Conservation (phyloP, 2,329 filamentous ascomycete species). For the Cadophora sp. region DNA sequence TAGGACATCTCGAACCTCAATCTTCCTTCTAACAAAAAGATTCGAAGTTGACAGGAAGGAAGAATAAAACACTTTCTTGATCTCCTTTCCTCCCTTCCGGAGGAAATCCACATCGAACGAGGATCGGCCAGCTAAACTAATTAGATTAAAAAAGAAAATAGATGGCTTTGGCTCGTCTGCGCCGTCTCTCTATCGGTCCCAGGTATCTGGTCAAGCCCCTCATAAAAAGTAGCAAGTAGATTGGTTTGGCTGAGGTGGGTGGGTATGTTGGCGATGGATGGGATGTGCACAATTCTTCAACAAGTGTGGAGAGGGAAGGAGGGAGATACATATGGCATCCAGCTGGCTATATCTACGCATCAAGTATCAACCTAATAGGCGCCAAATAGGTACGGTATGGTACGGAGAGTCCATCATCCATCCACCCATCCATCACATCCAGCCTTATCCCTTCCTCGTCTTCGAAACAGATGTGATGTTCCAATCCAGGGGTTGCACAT, state of each 20-base stretch:
- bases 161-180: neutral
- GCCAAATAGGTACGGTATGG: neutral
- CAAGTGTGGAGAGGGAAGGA: neutral
- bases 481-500: slow-evolving; percentile 13
- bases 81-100: neutral
- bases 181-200: neutral
- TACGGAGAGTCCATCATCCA: too few relatives aligned
- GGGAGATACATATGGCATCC: neutral
- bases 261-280: neutral
- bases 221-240: neutral
- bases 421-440: neutral
- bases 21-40: neutral
- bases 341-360: slow-evolving; percentile 11
- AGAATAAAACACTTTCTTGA: neutral
- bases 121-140: neutral
- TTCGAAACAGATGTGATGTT: slow-evolving; percentile 17
- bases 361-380: slow-evolving; percentile 1
- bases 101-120: neutral
- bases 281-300: neutral
- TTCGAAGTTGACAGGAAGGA: neutral
- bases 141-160: neutral
- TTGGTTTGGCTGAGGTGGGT: neutral
- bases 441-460: neutral
- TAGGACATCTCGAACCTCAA: slow-evolving; percentile 9
- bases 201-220: slow-evolving; percentile 11